Conservation (phyloP, 2,329 filamentous ascomycete species). For the Fusarium sp. region DNA sequence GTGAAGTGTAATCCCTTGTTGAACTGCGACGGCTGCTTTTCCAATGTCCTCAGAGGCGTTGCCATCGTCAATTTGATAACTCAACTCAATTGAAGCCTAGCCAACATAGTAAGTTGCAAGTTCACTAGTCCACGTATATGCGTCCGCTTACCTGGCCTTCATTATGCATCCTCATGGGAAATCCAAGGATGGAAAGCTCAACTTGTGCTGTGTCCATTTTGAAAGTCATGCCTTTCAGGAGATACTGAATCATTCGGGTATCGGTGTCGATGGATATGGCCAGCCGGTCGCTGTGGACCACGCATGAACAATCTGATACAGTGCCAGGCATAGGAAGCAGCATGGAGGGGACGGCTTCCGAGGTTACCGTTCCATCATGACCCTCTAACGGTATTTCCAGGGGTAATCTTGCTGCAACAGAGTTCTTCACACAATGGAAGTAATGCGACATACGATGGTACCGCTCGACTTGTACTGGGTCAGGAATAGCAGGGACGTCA, state of each 20-base stretch:
- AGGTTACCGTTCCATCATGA: rapidly evolving
- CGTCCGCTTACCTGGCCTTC: neutral
- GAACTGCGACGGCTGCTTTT: neutral
- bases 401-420: rapidly evolving
- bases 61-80: neutral
- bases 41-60: neutral
- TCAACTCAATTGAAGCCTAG: neutral
- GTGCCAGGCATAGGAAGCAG: conserved; percentile 8
- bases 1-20: neutral
- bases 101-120: rapidly evolving
- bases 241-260: neutral
- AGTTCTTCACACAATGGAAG: conserved; percentile 5
- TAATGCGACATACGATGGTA: conserved; percentile 16
- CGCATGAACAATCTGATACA: neutral
- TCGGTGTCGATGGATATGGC: neutral
- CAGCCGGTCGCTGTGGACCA: neutral
- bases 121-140: rapidly evolving
- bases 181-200: neutral
- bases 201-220: neutral
- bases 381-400: neutral
- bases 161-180: neutral
- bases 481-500: neutral
- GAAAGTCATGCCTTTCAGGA: neutral
- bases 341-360: rapidly evolving
- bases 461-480: neutral